phyloP scores from a whole-genome alignment of 2,329 filamentous ascomycete genomes.

The Verticillium nubilum region DNA sequence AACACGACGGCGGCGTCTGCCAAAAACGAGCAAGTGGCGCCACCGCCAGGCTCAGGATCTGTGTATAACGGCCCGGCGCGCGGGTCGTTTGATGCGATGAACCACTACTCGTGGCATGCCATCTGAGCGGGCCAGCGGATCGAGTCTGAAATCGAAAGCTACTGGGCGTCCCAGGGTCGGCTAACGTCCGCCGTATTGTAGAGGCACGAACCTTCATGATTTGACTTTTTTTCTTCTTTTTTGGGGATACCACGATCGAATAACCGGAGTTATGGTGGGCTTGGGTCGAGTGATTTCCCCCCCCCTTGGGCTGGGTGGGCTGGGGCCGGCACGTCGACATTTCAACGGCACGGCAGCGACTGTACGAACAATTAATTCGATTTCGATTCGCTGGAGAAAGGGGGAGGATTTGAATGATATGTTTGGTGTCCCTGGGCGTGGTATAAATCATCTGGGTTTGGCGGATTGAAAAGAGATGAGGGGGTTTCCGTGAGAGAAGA shows the following conservation, averaged over 20 bases:
- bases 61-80: conserved; percentile 32
- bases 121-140: conserved; percentile 24
- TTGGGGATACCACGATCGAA: not conserved
- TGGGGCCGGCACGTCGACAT: not conserved
- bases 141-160: not conserved
- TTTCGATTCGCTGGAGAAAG: not conserved
- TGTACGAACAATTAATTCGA: not conserved
- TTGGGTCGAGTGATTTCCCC: not conserved
- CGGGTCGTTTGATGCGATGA: conserved; percentile 43
- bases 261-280: not conserved
- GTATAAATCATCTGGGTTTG: not conserved
- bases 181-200: not conserved
- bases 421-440: not conserved
- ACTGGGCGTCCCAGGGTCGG: not conserved
- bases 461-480: not conserved
- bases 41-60: conserved; percentile 30
- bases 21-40: conserved; percentile 23
- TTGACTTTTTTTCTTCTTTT: not conserved
- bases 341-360: not conserved
- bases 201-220: not conserved
- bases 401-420: not conserved
- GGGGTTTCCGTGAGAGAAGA: not conserved
- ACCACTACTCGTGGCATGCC: conserved; percentile 54
- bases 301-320: not conserved
- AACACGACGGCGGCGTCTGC: conserved; percentile 23